Conservation (phyloP, 1,284 basidiomycete species). For the Quambalaria eucalypti region DNA sequence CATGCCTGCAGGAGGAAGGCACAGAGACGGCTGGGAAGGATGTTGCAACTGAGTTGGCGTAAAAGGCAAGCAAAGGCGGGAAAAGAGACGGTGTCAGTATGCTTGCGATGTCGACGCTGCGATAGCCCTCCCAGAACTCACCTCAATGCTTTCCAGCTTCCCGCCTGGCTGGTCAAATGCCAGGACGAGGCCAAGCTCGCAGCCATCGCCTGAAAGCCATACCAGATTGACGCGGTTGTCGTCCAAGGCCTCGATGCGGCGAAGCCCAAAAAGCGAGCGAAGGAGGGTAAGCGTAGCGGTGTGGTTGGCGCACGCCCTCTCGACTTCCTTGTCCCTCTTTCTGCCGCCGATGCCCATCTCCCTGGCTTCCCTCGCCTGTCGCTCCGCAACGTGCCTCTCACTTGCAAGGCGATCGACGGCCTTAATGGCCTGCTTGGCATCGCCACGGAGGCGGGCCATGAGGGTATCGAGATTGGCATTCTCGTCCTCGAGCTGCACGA, state of each 20-base stretch:
- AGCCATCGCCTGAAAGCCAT: background rate
- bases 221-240: background rate
- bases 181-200: background rate
- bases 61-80: background rate
- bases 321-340: background rate
- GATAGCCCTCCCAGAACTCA: background rate
- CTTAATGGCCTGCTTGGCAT: background rate
- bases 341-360: background rate
- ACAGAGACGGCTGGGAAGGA: background rate
- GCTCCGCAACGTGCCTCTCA: background rate
- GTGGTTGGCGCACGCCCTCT: background rate
- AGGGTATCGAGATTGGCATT: background rate
- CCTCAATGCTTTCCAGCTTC: conserved; percentile 4
- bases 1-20: background rate
- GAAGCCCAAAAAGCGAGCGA: background rate
- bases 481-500: background rate
- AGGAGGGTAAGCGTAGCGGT: background rate
- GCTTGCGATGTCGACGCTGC: background rate
- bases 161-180: background rate
- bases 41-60: background rate
- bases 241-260: background rate
- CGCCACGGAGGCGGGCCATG: background rate
- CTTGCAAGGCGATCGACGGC: background rate
- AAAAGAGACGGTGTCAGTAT: background rate
- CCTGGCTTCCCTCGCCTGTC: background rate